These are phyloP conservation scores for Avena sativa DNA, from an alignment of 176 grass and related monocot species.

Conservation along the genomic window DNA sequence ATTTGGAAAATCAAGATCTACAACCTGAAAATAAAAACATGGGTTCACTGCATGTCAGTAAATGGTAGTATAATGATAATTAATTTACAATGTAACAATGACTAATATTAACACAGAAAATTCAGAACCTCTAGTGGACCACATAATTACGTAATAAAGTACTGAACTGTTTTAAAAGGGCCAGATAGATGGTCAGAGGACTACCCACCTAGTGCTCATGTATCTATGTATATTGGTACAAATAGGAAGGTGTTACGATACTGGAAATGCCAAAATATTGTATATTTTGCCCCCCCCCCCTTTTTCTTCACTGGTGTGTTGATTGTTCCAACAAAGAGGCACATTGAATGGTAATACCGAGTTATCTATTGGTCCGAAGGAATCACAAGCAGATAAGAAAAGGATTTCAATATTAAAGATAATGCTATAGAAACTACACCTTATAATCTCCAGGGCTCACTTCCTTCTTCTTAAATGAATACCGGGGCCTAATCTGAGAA, in stretches of 20 bases:
- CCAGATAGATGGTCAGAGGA: neutral
- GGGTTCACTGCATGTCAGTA: conserved; percentile 12
- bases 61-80: neutral
- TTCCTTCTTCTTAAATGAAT: conserved; percentile 99
- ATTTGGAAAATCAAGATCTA: conserved; percentile 86
- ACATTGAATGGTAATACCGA: neutral
- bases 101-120: conserved; percentile 4
- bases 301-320: conserved; percentile 1
- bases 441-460: conserved; percentile 84
- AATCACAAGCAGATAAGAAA: conserved; percentile 20
- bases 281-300: neutral
- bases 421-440: conserved; percentile 52
- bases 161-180: neutral
- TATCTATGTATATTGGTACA: neutral
- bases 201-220: neutral
- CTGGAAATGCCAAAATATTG: neutral
- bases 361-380: neutral
- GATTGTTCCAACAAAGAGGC: conserved; percentile 13
- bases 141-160: neutral
- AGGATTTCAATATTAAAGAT: conserved; percentile 8
- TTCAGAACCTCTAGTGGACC: neutral
- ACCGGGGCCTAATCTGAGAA: conserved; percentile 93
- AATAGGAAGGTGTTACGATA: neutral
- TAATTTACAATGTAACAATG: neutral
- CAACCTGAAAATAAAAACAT: conserved; percentile 61